These are phyloP conservation scores for Cubamyces lactineus DNA, from an alignment of 768 basidiomycete genomes.

Conservation along the genomic window DNA sequence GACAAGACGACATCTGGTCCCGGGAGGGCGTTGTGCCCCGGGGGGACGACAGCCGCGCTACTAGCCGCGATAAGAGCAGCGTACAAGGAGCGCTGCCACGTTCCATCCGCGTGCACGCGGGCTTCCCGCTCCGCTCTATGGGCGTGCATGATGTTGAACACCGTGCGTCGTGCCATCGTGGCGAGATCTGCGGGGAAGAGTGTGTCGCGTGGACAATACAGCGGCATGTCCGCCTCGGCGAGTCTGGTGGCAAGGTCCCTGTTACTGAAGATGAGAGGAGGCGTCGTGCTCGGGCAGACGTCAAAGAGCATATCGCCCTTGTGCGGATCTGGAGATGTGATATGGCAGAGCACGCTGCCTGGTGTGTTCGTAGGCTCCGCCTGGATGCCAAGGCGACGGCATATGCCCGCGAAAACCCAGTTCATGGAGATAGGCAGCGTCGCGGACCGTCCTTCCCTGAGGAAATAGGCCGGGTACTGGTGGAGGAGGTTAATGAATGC, in stretches of 20 bases:
- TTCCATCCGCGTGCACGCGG: no score
- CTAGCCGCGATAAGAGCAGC: no score
- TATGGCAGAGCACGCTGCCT: constrained; percentile 53
- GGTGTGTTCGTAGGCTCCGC: constrained; percentile 63
- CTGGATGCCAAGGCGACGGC: constrained; percentile 51
- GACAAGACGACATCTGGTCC: no score
- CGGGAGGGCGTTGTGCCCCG: no score
- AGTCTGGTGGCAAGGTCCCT: constrained; percentile 19
- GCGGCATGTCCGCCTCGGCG: constrained; percentile 17
- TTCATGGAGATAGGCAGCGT: constrained; percentile 65
- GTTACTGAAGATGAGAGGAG: constrained; percentile 23
- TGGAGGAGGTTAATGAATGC: constrained; percentile 50
- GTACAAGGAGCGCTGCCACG: no score
- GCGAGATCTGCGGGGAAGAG: constrained; percentile 17
- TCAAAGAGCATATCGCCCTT: constrained; percentile 49
- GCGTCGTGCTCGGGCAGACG: constrained; percentile 34
- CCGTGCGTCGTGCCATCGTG: constrained; percentile 17
- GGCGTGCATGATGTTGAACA: constrained; percentile 19
- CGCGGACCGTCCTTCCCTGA: constrained; percentile 40
- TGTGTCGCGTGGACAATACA: constrained; percentile 17
- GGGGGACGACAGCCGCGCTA: no score
- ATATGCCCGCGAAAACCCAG: constrained; percentile 59
- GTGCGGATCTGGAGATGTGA: constrained; percentile 42
- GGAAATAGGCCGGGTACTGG: constrained; percentile 62
- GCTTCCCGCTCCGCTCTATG: neutral